These are phyloP conservation scores for Phylloporus arenicola DNA, from an alignment of 768 basidiomycete genomes.

Conservation along the genomic window DNA sequence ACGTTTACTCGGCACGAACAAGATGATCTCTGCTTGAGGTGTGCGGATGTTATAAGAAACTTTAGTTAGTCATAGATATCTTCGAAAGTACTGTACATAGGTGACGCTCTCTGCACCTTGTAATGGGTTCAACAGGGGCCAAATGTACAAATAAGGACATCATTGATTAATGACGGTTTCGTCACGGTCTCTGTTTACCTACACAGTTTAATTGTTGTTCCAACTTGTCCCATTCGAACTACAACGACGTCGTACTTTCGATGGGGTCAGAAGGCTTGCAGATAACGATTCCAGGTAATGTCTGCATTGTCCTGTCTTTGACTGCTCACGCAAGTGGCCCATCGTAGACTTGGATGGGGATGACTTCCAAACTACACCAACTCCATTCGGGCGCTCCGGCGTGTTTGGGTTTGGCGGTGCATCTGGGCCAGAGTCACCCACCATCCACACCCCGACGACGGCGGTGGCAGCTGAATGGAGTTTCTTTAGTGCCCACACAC, in stretches of 20 bases:
- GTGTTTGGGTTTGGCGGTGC: conserved; percentile 43
- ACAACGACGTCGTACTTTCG: conserved; percentile 2
- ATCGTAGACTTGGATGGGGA: conserved; percentile 76
- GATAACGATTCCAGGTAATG: conserved; percentile 44
- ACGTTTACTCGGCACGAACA: conserved; percentile 52
- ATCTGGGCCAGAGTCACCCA: conserved; percentile 65
- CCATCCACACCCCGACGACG: conserved; percentile 44
- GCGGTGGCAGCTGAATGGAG: conserved; percentile 44
- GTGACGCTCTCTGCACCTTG: no score
- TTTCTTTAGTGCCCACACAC: conserved; percentile 57
- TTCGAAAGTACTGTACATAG: neutral
- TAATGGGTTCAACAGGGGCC: neutral
- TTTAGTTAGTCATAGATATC: conserved; percentile 1
- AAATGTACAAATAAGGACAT: conserved; percentile 13
- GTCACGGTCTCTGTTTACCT: neutral
- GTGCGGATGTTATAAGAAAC: conserved; percentile 30
- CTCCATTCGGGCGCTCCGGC: conserved; percentile 64
- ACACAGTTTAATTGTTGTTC: conserved; percentile 1
- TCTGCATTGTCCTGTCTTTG: neutral
- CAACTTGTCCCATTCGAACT: neutral
- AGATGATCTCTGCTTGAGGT: conserved; percentile 62
- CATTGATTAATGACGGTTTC: neutral
- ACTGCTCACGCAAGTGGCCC: neutral
- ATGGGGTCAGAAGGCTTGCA: conserved; percentile 40
- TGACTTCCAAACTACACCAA: conserved; percentile 54